Conservation (phyloP, 179 eudicot genomes). For the Heliamphora pulchella region DNA sequence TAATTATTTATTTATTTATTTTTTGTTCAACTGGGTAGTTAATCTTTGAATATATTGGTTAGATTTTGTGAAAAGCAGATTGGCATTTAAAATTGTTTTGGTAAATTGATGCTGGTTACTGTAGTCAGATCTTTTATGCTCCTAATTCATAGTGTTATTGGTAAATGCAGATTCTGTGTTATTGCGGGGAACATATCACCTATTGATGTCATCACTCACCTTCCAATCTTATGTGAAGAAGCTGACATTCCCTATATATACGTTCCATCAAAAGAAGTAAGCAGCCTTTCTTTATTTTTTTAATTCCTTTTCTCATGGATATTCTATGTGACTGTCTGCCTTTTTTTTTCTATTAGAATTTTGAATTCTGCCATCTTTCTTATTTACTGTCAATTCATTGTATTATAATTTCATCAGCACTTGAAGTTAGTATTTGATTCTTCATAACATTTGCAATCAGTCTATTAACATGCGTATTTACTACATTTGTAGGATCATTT, state of each 20-base stretch:
- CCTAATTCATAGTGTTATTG: neutral
- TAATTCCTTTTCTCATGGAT: neutral
- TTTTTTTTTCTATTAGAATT: neutral
- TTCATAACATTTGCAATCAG: neutral
- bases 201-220: conserved; percentile 91
- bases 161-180: conserved; percentile 67
- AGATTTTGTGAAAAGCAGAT: too few species aligned
- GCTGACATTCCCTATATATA: conserved; percentile 78
- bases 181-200: conserved; percentile 98
- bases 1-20: too few species aligned
- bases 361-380: neutral
- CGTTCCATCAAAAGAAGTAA: conserved; percentile 84
- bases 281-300: conserved; percentile 12
- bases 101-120: too few species aligned
- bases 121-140: neutral
- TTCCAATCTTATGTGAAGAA: conserved; percentile 90
- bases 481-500: neutral
- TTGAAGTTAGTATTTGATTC: neutral
- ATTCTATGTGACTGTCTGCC: neutral
- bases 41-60: too few species aligned
- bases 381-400: neutral
- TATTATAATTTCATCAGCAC: too few species aligned
- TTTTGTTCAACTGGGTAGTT: too few species aligned
- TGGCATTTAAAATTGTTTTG: too few species aligned
- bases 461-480: neutral